Evolutionary conservation across 441 rosid species (phyloP), one percentile per base, ranked within the genome.

Genomic region (California macrophylla): DNA sequence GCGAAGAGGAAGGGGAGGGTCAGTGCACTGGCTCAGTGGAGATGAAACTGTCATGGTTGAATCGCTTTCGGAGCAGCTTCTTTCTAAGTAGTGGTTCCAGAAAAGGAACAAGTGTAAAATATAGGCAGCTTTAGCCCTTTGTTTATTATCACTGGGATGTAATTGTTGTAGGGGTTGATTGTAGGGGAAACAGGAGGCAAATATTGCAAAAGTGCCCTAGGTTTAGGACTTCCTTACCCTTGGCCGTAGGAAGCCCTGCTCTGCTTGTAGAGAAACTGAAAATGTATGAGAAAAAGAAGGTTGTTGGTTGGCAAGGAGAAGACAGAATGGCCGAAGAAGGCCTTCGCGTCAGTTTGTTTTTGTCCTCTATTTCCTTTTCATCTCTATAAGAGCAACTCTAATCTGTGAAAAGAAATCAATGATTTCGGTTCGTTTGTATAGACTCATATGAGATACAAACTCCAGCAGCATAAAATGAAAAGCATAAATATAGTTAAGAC

Each of bases 11-110:
- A 74, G 83, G 87, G 0, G 90, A 85, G 26, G 87, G 86, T 34
- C 92, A 92, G 63, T 94, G 99, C 85, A 94, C 99, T 0, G 99
- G 99, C 40, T 82, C 88, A 0, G 89, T 83, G 0, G 92, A 87
- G 72, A 75, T 84, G 69, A 81, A 78, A 74, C 75, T 69, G 12
- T 77, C 85, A 8, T 86, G 86, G 90, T 80, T 84, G 73, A 80
- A 78, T 64, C 80, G 80, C 29, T 47, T 82, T 69, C 76, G 84
- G 77, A 79, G 81, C 71, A 83, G 80, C 74, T 75, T 85, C 54
- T 79, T 80, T 78, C 87, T 79, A 66, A 81, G 77, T 28, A 74
- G 71, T 71, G 40, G 72, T 10, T 80, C 82, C 40, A 61, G 71
- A 26, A 74, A 75, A 73, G 77, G 79, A 78, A 78, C 63, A 75